Conservation (phyloP, 2,329 filamentous ascomycete species). For the Periconia sp. region DNA sequence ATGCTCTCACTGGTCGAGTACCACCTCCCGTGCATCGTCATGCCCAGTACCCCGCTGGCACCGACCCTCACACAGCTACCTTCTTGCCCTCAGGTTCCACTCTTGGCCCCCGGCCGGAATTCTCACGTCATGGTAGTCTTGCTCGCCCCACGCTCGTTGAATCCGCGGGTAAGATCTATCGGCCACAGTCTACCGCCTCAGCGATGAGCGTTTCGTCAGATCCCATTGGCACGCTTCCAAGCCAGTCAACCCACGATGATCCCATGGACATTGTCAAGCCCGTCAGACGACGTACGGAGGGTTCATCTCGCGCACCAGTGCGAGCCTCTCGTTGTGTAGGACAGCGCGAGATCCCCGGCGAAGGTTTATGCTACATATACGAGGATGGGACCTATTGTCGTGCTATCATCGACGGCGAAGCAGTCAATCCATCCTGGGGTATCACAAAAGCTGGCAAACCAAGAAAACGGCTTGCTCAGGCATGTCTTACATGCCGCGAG, state of each 20-base stretch:
- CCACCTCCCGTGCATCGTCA: constrained; percentile 36
- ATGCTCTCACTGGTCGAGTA: constrained; percentile 35
- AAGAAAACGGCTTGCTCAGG: constrained; percentile 86
- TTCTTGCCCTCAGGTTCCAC: constrained; percentile 31
- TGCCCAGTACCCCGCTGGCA: constrained; percentile 21
- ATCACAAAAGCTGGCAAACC: constrained; percentile 94
- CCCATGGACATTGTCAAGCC: constrained; percentile 34
- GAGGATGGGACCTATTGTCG: constrained; percentile 85
- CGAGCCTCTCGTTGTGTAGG: constrained; percentile 44
- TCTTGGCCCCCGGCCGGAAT: constrained; percentile 26
- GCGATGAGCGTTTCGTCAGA: constrained; percentile 29
- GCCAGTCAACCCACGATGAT: constrained; percentile 33
- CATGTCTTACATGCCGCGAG: constrained; percentile 90
- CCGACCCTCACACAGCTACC: constrained; percentile 27
- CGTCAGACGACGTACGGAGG: constrained; percentile 41
- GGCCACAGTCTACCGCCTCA: constrained; percentile 30
- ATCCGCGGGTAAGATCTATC: constrained; percentile 22
- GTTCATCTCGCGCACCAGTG: constrained; percentile 38
- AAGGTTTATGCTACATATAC: constrained; percentile 84
- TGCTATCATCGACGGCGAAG: constrained; percentile 82
- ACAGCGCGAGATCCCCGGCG: constrained; percentile 69
- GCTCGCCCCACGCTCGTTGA: constrained; percentile 30
- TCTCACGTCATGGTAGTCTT: constrained; percentile 30
- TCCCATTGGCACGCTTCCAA: constrained; percentile 15
- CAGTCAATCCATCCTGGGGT: constrained; percentile 90